Evolutionary conservation across 768 basidiomycete species (phyloP).

Genomic region (Cystofilobasidium macerans): DNA sequence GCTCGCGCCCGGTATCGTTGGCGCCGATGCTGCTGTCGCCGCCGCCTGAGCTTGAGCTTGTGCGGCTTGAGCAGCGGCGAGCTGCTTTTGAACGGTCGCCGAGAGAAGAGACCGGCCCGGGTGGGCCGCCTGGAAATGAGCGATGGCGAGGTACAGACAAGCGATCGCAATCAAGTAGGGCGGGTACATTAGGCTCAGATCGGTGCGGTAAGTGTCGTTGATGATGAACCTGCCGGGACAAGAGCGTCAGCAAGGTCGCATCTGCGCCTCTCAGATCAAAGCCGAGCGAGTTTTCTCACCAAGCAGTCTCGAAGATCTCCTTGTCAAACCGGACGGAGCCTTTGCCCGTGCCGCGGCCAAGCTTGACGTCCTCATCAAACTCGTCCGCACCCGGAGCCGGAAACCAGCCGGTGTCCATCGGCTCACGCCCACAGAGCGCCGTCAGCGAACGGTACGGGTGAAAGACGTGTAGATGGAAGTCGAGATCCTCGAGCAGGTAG

Average conservation of each 20-base stretch:
- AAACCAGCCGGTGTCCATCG: conserved; percentile 38
- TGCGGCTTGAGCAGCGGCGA: conserved; percentile 28
- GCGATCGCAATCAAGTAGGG: conserved; percentile 90
- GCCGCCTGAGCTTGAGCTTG: conserved; percentile 21
- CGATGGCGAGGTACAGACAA: conserved; percentile 65
- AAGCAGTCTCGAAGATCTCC: conserved; percentile 73
- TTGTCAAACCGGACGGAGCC: conserved; percentile 38
- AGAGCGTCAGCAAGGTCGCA: not conserved
- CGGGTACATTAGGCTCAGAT: conserved; percentile 84
- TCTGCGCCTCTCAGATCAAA: not conserved
- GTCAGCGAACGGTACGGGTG: conserved; percentile 88
- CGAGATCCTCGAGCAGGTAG: conserved; percentile 90
- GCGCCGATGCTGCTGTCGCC: not conserved
- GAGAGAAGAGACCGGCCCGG: conserved; percentile 49
- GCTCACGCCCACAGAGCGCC: conserved; percentile 58
- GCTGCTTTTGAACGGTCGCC: conserved; percentile 21
- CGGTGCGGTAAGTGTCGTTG: conserved; percentile 90
- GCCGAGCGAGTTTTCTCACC: conserved; percentile 47
- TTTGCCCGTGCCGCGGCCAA: conserved; percentile 36
- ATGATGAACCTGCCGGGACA: conserved; percentile 67
- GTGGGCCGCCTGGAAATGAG: conserved; percentile 17
- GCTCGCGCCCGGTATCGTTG: not conserved
- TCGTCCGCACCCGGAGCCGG: not conserved
- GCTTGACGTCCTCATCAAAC: conserved; percentile 26
- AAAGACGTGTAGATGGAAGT: conserved; percentile 84